Percentiles rank a stretch among this genome's conserved stretches.
phyloP scores from a whole-genome alignment of 306 rosid species.

The Styphnolobium japonicum region DNA sequence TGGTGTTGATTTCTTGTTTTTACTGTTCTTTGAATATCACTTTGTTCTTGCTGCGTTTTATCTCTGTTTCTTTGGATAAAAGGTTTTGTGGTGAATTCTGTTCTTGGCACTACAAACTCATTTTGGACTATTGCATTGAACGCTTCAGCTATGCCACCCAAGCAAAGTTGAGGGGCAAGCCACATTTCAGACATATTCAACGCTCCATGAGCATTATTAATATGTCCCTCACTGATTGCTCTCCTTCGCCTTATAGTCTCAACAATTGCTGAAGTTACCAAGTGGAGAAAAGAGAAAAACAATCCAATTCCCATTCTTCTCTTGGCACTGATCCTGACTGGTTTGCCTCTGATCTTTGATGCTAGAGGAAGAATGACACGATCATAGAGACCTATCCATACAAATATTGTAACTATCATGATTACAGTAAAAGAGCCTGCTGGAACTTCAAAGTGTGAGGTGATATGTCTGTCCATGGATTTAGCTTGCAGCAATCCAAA shows the following conservation, averaged over 20 bases:
- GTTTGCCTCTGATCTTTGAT: constrained; percentile 57
- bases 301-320: constrained; percentile 65
- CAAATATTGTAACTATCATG: constrained; percentile 26
- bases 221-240: constrained; percentile 41
- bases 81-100: no score
- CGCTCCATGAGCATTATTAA: constrained; percentile 29
- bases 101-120: no score
- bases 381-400: constrained; percentile 60
- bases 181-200: constrained; percentile 65
- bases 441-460: constrained; percentile 55
- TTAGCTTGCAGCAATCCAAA: constrained; percentile 66
- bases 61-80: no score
- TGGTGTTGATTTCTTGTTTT: no score
- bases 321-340: constrained; percentile 39
- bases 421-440: constrained; percentile 54
- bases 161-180: constrained; percentile 56
- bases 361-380: constrained; percentile 55
- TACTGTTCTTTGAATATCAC: no score
- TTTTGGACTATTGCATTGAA: constrained; percentile 62
- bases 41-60: no score
- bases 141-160: constrained; percentile 70
- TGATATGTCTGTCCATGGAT: constrained; percentile 56
- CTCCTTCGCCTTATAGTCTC: constrained; percentile 43
- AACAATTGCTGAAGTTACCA: constrained; percentile 43
- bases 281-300: constrained; percentile 36